phyloP scores from a whole-genome alignment of 805 yeast species.

The Saturnispora serradocipensis region DNA sequence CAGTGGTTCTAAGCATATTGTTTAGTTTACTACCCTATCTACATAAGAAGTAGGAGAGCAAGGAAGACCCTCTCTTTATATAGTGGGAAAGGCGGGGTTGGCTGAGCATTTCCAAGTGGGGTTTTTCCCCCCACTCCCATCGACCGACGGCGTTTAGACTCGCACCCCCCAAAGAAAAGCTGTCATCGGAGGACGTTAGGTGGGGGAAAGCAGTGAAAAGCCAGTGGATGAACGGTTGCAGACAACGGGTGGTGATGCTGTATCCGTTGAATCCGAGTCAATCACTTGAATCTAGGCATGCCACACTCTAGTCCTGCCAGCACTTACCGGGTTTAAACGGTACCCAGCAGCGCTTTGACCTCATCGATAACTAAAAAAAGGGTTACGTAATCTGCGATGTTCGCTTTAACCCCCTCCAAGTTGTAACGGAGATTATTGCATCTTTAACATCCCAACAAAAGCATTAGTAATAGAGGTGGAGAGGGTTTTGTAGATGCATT shows the following conservation, averaged over 20 bases:
- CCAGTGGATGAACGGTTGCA: not conserved
- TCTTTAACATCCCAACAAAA: not conserved
- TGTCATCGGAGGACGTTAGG: not conserved
- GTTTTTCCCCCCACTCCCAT: conserved; percentile 4
- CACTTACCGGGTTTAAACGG: not conserved
- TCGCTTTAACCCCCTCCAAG: not conserved
- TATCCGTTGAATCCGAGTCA: no score
- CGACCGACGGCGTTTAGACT: conserved; percentile 1
- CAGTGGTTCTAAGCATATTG: conserved; percentile 5
- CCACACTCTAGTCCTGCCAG: not conserved
- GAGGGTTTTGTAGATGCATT: not conserved
- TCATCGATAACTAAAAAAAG: not conserved
- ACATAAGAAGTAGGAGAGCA: not conserved
- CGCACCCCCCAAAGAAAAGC: not conserved
- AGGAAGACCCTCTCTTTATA: not conserved
- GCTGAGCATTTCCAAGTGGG: conserved; percentile 3
- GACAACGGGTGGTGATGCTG: no score
- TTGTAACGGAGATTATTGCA: no score
- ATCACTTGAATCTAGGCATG: no score
- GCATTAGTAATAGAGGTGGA: not conserved
- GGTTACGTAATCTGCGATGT: not conserved
- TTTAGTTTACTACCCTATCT: not conserved
- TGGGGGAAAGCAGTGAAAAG: not conserved
- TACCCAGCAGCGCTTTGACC: not conserved
- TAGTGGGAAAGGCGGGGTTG: conserved; percentile 1